phyloP scores from a whole-genome alignment of 2,329 filamentous ascomycete genomes.

The Drechslerella coelobrocha region DNA sequence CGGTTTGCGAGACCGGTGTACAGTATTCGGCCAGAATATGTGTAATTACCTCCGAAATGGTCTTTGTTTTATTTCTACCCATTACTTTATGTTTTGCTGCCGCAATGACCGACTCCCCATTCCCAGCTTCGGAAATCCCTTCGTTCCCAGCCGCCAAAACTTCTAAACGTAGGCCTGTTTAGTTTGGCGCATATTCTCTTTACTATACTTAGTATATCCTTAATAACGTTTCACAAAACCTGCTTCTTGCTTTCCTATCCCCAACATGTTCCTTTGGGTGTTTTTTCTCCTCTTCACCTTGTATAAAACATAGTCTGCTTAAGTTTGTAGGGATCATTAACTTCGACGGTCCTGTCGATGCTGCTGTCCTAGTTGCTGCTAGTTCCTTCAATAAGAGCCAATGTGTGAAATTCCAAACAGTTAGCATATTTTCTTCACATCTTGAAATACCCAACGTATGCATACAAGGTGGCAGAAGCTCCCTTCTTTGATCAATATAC shows the following conservation, averaged over 20 bases:
- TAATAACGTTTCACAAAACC: slow-evolving; percentile 11
- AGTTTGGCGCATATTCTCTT: neutral
- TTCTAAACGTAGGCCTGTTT: neutral
- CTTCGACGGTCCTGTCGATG: slow-evolving; percentile 9
- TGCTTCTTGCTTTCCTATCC: neutral
- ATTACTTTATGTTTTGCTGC: slow-evolving; percentile 4
- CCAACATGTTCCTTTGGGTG: slow-evolving; percentile 5
- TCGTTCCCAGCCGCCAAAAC: slow-evolving; percentile 1
- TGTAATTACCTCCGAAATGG: neutral
- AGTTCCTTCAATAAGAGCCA: slow-evolving; percentile 4
- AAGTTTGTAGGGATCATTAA: slow-evolving; percentile 6
- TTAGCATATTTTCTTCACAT: too few species aligned
- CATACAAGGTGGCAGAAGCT: too few species aligned
- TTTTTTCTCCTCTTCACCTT: neutral
- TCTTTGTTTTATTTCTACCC: slow-evolving; percentile 4
- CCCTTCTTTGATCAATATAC: too few species aligned
- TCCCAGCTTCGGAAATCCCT: slow-evolving; percentile 12
- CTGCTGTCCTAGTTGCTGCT: slow-evolving; percentile 7
- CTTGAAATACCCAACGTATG: too few species aligned
- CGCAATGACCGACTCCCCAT: slow-evolving; percentile 8
- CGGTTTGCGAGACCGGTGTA: slow-evolving; percentile 1
- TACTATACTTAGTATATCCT: slow-evolving; percentile 13
- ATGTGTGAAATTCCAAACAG: slow-evolving; percentile 9
- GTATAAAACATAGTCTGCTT: slow-evolving; percentile 3
- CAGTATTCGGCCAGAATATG: slow-evolving; percentile 1